Evolutionary conservation across 371 early-diverging fungal species (phyloP), one percentile per base, ranked within the genome.

Genomic region (Entomophthora muscae): DNA sequence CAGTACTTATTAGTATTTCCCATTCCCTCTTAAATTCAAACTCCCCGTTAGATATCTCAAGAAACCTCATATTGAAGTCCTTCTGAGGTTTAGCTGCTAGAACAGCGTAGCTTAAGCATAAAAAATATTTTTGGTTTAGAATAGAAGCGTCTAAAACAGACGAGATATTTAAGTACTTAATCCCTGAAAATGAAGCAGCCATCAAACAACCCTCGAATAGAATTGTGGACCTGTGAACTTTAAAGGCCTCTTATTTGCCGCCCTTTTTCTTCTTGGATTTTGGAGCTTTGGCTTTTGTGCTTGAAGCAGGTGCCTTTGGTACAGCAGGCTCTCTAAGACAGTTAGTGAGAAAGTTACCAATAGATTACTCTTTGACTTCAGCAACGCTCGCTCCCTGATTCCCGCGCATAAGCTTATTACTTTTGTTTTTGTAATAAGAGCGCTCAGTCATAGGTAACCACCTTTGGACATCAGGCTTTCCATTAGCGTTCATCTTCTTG

Each of bases 401-500:
- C 22, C 63, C 63, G 12, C 63, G 53, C 5, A 63, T 29, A 24
- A 32, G 52, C n/a, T 63, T 63, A 17, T n/a, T 26, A 24, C 12
- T 51, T n/a, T 55, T 53, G 2, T n/a, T n/a, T 17, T 33, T 30
- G 32, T 54, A 63, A 22, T 63, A 63, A 29, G 28, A 28, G 13
- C 63, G 51, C 24, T 51, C 63, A 23, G 52, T 54, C n/a, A 63
- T 26, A 3, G 54, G 63, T 53, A 63, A 32, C 63, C 63, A 63
- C 12, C 63, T 12, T 53, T 63, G 30, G 22, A 32, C n/a, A 53
- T 63, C 63, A 21, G 54, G 13, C 29, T 63, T 63, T 28, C 1
- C 33, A 53, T 54, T 54, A 55, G 32, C 23, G 3, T 59, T 59
- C 1, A 24, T 23, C 17, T 28, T 52, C 31, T 63, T 63, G 24